These are phyloP conservation scores for Vickermania spadyakhi DNA, from an alignment of 208 protist genomes.

Conservation along the genomic window DNA sequence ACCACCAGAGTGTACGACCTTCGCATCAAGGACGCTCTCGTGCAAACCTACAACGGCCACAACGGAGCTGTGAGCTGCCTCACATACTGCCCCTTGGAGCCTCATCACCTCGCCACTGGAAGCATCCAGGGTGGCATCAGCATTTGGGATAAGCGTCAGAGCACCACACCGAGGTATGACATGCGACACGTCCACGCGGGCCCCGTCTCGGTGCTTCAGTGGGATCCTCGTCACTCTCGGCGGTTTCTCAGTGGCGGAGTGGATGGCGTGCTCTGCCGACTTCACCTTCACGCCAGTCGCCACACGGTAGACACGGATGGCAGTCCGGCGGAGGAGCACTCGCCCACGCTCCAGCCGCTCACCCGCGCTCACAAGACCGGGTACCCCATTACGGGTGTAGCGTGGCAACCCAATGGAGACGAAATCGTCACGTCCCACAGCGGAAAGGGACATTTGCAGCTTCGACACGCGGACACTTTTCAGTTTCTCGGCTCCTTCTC, in stretches of 20 bases:
- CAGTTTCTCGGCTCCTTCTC: constrained; percentile 51
- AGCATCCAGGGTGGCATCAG: constrained; percentile 46
- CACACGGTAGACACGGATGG: constrained; percentile 4
- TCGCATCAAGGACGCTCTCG: constrained; percentile 51
- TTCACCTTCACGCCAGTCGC: constrained; percentile 55
- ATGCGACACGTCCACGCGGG: constrained; percentile 58
- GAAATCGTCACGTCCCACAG: constrained; percentile 58
- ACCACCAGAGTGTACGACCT: constrained; percentile 61
- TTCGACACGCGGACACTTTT: constrained; percentile 49
- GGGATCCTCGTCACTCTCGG: constrained; percentile 63
- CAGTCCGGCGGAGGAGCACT: neutral
- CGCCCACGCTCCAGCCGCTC: constrained; percentile 20
- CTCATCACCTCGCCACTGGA: constrained; percentile 75
- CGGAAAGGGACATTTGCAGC: constrained; percentile 56
- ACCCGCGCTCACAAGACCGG: constrained; percentile 45
- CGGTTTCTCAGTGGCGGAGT: constrained; percentile 60
- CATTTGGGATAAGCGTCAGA: constrained; percentile 65
- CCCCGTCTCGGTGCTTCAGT: constrained; percentile 37
- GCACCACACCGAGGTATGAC: constrained; percentile 40
- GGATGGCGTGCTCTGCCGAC: constrained; percentile 62
- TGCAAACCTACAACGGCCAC: constrained; percentile 57
- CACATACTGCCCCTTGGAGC: constrained; percentile 66
- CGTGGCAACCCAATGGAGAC: constrained; percentile 18
- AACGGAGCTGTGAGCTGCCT: constrained; percentile 28
- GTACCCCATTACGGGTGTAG: constrained; percentile 56